A percentile compares a stretch with the other conserved stretches of the same genome.
Conservation (phyloP, 352 stramenopile genomes). For the Thraustotheca clavata region DNA sequence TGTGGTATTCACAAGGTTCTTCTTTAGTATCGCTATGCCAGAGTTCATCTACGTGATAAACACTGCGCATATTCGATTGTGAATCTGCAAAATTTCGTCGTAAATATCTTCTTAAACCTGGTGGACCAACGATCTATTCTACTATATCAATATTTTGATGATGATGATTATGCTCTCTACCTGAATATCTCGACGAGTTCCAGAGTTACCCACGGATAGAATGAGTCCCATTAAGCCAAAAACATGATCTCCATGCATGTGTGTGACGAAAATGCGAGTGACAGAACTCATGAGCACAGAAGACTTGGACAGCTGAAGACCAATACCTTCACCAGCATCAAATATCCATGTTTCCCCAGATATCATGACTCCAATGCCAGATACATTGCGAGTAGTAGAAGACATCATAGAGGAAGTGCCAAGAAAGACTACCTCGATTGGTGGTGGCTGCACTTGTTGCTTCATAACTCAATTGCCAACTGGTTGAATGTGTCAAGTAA, state of each 20-base stretch:
- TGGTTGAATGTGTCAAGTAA: too few relatives aligned
- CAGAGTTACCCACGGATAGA: conserved; percentile 1
- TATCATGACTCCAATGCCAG: conserved; percentile 18
- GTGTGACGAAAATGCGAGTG: conserved; percentile 21
- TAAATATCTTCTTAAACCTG: not conserved
- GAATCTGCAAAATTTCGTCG: conserved; percentile 13
- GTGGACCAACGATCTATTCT: conserved; percentile 7
- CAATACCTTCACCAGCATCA: conserved; percentile 19
- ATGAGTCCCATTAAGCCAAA: conserved; percentile 21
- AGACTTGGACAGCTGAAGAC: conserved; percentile 9
- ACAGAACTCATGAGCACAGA: conserved; percentile 7
- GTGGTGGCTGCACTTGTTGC: conserved; percentile 1
- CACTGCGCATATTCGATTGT: conserved; percentile 7
- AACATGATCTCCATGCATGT: conserved; percentile 23
- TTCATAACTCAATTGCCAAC: too few relatives aligned
- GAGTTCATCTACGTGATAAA: conserved; percentile 10
- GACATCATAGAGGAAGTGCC: conserved; percentile 20
- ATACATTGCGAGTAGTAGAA: conserved; percentile 14
- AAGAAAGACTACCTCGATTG: conserved; percentile 20
- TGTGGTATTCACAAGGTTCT: not conserved
- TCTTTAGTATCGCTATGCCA: not conserved
- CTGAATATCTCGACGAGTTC: not conserved
- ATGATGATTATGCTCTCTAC: not conserved
- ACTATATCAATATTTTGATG: not conserved
- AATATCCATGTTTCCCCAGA: conserved; percentile 21